These are phyloP conservation scores for Solanum tarijense DNA, from an alignment of 257 asterid genomes.

Conservation along the genomic window DNA sequence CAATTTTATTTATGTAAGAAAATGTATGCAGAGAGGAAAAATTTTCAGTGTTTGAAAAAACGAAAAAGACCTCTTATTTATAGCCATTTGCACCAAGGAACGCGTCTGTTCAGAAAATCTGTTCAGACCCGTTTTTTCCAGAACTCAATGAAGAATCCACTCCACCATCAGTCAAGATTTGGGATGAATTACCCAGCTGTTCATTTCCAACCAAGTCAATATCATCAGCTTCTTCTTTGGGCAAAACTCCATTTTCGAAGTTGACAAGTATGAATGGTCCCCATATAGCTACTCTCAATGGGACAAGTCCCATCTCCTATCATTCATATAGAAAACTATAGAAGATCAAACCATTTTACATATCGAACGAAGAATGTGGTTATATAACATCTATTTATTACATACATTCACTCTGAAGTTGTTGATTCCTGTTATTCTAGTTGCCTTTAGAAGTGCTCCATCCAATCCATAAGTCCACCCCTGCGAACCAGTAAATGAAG, in stretches of 20 bases:
- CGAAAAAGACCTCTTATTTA: no score
- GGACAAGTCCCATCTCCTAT: conserved; percentile 80
- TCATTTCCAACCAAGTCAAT: conserved; percentile 33
- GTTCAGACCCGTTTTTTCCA: no score
- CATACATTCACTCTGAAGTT: conserved; percentile 66
- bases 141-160: conserved; percentile 49
- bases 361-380: background rate
- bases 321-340: background rate
- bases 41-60: no score
- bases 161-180: conserved; percentile 39
- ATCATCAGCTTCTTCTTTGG: conserved; percentile 23
- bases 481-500: conserved; percentile 7
- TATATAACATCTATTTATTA: no score
- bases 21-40: no score
- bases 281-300: conserved; percentile 55
- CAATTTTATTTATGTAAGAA: no score
- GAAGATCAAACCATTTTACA: background rate
- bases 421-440: conserved; percentile 60
- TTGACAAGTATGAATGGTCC: conserved; percentile 73
- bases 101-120: no score
- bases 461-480: conserved; percentile 89
- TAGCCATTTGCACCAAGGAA: no score
- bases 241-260: conserved; percentile 18
- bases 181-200: conserved; percentile 70
- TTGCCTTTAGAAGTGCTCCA: conserved; percentile 66